Conservation (phyloP, 345 rosid species). For the Euphorbia lathyris region DNA sequence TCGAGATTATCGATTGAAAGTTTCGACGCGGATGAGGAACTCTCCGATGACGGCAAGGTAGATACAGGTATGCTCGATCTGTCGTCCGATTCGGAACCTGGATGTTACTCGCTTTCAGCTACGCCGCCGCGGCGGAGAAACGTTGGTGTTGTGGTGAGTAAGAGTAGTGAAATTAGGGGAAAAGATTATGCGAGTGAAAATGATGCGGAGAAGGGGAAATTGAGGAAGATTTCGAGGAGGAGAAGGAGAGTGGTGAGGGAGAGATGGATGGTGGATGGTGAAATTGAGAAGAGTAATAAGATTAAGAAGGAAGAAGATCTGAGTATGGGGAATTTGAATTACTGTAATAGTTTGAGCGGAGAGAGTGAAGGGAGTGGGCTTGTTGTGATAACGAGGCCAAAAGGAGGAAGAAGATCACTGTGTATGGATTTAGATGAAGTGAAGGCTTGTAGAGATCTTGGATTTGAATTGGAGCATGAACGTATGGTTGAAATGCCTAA, state of each 20-base stretch:
- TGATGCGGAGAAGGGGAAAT: constrained; percentile 40
- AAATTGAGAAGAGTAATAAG: constrained; percentile 3
- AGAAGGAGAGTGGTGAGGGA: constrained; percentile 20
- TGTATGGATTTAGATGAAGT: constrained; percentile 77
- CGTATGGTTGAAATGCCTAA: constrained; percentile 57
- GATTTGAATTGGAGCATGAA: constrained; percentile 81
- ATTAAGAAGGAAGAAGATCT: constrained; percentile 13
- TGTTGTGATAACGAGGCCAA: constrained; percentile 77
- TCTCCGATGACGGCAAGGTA: constrained; percentile 47
- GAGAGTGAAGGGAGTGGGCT: constrained; percentile 59
- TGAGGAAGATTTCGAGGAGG: constrained; percentile 36
- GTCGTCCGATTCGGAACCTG: constrained; percentile 56
- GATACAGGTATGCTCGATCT: constrained; percentile 18
- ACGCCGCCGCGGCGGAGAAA: constrained; percentile 44
- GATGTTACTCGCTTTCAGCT: constrained; percentile 60
- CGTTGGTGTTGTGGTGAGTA: constrained; percentile 8
- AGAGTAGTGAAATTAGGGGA: constrained; percentile 1
- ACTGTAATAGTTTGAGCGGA: constrained; percentile 43
- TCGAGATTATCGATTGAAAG: constrained; percentile 56
- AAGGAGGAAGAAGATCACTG: constrained; percentile 68
- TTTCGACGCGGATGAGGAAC: constrained; percentile 79
- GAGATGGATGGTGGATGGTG: constrained; percentile 16
- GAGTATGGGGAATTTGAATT: background rate
- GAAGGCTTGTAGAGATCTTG: constrained; percentile 85
- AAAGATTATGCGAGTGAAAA: constrained; percentile 84